Evolutionary conservation across 1,284 basidiomycete genomes (phyloP), one percentile per base, ranked within the genome.

Genomic region (Malassezia yamatoensis): DNA sequence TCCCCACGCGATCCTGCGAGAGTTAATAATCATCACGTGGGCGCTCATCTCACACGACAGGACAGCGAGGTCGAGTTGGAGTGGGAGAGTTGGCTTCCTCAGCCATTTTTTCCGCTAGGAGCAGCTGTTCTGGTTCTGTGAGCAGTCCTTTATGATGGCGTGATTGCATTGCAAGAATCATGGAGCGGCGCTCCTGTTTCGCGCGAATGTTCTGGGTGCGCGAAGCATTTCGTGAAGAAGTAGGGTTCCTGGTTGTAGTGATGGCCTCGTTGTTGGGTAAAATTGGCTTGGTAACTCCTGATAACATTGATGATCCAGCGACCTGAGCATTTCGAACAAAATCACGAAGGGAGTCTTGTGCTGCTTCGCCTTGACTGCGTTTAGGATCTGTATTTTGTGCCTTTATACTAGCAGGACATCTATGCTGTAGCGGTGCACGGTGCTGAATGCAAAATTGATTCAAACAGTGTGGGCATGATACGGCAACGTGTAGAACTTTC

Each of bases 81-180:
- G 44, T 16, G 21, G 33, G 44, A 13, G 41, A 20, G 41, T 20
- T 32, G 18, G 41, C 55, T 21, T 24, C 40, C 40, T 58, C 39
- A 7, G 55, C 55, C 50, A 53, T 53, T 13, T 18, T 41, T 24
- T 58, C 15, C 2, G 55, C 55, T 1, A 58, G 41, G 10, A 53
- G 3, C 10, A 53, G 34, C 35, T 58, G 33, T 35, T 58, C 55
- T 6, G 55, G 11, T 6, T 42, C 35, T 11, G 45, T 18, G 1
- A 58, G 42, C 18, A 49, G 29, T 2, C 55, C 55, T 5, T 43
- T 39, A 20, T 15, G 35, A 15, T 58, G 32, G 4, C 55, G 50
- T 13, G 51, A 45, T 37, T 49, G 55, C 55, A 58, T 58, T 0
- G 55, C 55, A 10, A 36, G 50, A 18, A 58, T 53, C n/a, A 29